These are phyloP conservation scores for Dictyostelium purpureum DNA, from an alignment of 78 protist genomes.

Conservation along the genomic window DNA sequence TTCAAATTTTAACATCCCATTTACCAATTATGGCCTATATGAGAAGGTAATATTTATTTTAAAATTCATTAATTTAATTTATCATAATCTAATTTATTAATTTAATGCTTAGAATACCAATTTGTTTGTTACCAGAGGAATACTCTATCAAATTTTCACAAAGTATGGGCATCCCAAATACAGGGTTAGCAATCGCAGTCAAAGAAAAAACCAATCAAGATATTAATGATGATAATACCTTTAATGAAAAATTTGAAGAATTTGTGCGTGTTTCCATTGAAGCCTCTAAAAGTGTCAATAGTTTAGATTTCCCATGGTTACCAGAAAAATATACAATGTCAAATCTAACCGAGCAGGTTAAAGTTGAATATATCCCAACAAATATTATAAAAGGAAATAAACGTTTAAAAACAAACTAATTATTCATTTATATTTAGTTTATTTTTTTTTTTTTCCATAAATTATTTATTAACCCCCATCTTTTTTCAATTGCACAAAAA, in stretches of 20 bases:
- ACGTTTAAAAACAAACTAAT: neutral
- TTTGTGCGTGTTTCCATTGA: neutral
- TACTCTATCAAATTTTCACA: neutral
- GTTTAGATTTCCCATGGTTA: slow-evolving; percentile 27
- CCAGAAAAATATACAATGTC: neutral
- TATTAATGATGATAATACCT: neutral
- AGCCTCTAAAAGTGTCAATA: neutral
- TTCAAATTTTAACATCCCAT: slow-evolving; percentile 10
- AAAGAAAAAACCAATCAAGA: neutral
- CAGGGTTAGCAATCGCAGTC: slow-evolving; percentile 7
- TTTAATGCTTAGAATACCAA: slow-evolving; percentile 3
- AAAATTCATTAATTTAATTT: too few species aligned
- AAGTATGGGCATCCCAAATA: neutral
- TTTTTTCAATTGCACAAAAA: too few species aligned
- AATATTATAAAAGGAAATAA: slow-evolving; percentile 5
- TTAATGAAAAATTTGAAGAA: neutral
- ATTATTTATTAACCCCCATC: too few species aligned
- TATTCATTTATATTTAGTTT: neutral
- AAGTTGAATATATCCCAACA: neutral
- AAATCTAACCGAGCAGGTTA: neutral
- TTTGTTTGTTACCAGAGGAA: slow-evolving; percentile 1
- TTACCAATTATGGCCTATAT: slow-evolving; percentile 33
- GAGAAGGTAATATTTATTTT: slow-evolving; percentile 28
- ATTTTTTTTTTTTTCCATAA: too few species aligned
- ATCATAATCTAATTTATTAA: too few species aligned